These are phyloP conservation scores for Aspergillus luchuensis DNA, from an alignment of 2,329 filamentous ascomycete genomes.

Conservation along the genomic window DNA sequence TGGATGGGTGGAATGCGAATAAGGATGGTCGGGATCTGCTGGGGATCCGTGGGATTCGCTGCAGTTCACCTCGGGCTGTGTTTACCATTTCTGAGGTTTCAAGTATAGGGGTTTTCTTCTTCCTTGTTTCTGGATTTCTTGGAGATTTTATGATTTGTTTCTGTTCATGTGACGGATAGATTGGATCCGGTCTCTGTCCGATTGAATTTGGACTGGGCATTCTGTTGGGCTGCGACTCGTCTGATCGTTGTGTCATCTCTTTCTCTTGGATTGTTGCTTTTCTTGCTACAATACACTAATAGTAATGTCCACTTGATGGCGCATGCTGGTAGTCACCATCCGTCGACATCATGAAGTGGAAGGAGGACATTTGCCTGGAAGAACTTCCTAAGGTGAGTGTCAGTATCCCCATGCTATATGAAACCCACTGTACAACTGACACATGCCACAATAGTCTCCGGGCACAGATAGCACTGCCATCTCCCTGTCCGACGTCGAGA, in stretches of 20 bases:
- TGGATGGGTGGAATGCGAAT: neutral
- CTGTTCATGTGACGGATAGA: neutral
- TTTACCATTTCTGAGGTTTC: neutral
- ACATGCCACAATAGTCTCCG: neutral
- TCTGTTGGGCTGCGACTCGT: neutral
- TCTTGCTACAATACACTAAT: neutral
- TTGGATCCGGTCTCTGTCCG: neutral
- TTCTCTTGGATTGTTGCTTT: neutral
- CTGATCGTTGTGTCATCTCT: neutral
- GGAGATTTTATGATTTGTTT: too few species aligned
- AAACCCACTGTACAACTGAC: neutral
- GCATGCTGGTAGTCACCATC: neutral
- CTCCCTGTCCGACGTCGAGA: slow-evolving; percentile 52
- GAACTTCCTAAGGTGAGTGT: neutral
- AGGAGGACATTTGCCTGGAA: slow-evolving; percentile 7
- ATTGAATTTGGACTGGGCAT: neutral
- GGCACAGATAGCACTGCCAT: slow-evolving; percentile 5
- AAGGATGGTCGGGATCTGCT: slow-evolving; percentile 3
- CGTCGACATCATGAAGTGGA: slow-evolving; percentile 9
- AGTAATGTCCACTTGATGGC: neutral
- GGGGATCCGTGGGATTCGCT: neutral
- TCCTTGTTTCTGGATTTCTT: neutral
- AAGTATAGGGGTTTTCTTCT: slow-evolving; percentile 4
- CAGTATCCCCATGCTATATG: too few species aligned
- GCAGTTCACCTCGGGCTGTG: neutral